Evolutionary conservation across 805 yeast species (phyloP).

Genomic region (Lachancea waltii): DNA sequence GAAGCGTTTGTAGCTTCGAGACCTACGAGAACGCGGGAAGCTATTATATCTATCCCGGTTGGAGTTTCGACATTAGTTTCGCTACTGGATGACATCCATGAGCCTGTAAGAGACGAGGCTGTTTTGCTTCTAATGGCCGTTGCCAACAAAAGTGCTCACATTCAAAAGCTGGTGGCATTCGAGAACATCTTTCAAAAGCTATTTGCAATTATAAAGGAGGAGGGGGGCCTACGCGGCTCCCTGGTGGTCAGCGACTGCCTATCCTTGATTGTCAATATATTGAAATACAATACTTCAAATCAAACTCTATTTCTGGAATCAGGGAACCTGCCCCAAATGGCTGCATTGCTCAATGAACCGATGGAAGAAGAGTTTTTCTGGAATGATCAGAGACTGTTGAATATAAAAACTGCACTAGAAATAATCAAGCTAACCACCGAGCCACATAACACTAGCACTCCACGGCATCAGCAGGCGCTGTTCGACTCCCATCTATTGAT

Average conservation of each 20-base stretch:
- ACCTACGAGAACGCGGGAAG: slow-evolving; percentile 64
- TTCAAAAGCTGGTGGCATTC: slow-evolving; percentile 90
- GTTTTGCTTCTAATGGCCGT: slow-evolving; percentile 77
- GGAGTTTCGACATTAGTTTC: slow-evolving; percentile 72
- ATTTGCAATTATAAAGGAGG: slow-evolving; percentile 73
- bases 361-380: slow-evolving; percentile 49
- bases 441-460: slow-evolving; percentile 63
- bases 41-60: slow-evolving; percentile 64
- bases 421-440: slow-evolving; percentile 66
- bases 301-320: slow-evolving; percentile 86
- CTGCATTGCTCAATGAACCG: slow-evolving; percentile 57
- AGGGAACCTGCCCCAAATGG: slow-evolving; percentile 62
- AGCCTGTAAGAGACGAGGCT: slow-evolving; percentile 85
- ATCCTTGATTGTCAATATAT: slow-evolving; percentile 60
- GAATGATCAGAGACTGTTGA: slow-evolving; percentile 70
- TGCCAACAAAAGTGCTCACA: slow-evolving; percentile 72
- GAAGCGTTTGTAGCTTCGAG: slow-evolving; percentile 80
- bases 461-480: slow-evolving; percentile 53
- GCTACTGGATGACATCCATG: slow-evolving; percentile 57
- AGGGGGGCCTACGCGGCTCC: slow-evolving; percentile 86
- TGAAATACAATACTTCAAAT: slow-evolving; percentile 80
- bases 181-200: slow-evolving; percentile 84
- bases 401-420: slow-evolving; percentile 60
- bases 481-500: slow-evolving; percentile 57
- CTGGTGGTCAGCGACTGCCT: slow-evolving; percentile 88